Evolutionary conservation across 2,329 filamentous ascomycete genomes (phyloP).

Genomic region (Endocalyx cinctus): DNA sequence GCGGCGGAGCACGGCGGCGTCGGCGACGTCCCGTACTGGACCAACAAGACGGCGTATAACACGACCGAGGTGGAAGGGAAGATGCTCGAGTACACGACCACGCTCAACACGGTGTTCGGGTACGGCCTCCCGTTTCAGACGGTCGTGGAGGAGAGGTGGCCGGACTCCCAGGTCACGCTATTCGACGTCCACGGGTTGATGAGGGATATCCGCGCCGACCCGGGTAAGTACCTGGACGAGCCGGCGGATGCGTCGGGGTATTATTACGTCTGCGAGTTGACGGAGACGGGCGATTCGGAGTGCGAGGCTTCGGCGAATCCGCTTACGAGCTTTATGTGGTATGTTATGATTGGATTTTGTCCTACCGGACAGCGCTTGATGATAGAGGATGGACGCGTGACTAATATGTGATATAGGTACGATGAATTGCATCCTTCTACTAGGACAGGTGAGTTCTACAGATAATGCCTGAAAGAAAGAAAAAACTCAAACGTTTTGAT

Average conservation of each 20-base stretch:
- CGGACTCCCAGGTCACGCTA: slow-evolving; percentile 57
- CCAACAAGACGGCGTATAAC: slow-evolving; percentile 41
- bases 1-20: slow-evolving; percentile 37
- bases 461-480: not conserved
- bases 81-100: slow-evolving; percentile 45
- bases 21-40: slow-evolving; percentile 41
- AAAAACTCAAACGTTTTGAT: too few species aligned
- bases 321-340: slow-evolving; percentile 65
- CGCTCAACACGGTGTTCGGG: slow-evolving; percentile 44
- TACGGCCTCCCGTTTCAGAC: slow-evolving; percentile 46
- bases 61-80: slow-evolving; percentile 42
- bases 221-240: slow-evolving; percentile 55
- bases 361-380: too few species aligned
- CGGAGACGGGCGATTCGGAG: slow-evolving; percentile 18
- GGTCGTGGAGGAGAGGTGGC: slow-evolving; percentile 42
- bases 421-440: slow-evolving; percentile 70
- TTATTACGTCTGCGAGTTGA: slow-evolving; percentile 46
- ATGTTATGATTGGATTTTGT: slow-evolving; percentile 7
- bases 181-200: slow-evolving; percentile 65
- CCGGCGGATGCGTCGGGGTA: slow-evolving; percentile 59
- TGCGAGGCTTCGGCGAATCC: slow-evolving; percentile 37
- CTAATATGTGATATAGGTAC: slow-evolving; percentile 29
- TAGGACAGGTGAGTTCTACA: slow-evolving; percentile 53
- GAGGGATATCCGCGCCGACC: slow-evolving; percentile 59
- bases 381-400: slow-evolving; percentile 6